Conservation (phyloP, 2,329 filamentous ascomycete genomes). For the Pleoardoris graminearum region DNA sequence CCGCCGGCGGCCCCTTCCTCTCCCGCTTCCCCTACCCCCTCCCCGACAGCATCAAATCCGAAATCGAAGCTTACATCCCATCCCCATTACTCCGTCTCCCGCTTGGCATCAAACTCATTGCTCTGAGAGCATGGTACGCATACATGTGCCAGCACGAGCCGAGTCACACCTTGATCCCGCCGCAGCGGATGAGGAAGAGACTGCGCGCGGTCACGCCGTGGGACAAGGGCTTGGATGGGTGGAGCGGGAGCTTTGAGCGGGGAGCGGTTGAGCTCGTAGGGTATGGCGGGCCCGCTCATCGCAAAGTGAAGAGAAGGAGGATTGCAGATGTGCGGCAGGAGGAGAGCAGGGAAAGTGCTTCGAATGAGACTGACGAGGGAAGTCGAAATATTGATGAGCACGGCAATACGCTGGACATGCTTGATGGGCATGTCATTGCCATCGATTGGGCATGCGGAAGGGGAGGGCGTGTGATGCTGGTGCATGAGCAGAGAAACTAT, state of each 20-base stretch:
- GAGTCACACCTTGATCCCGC: too few species aligned
- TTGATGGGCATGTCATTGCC: not conserved
- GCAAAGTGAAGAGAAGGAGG: not conserved
- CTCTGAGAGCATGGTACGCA: not conserved
- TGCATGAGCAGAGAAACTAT: not conserved
- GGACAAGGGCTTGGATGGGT: not conserved
- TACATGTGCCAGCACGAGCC: not conserved
- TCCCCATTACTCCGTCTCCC: not conserved
- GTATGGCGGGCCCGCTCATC: not conserved
- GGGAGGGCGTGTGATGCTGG: not conserved
- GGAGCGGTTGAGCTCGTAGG: not conserved
- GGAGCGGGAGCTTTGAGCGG: not conserved
- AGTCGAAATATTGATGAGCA: not conserved
- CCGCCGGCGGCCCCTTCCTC: too few species aligned
- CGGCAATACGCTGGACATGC: not conserved
- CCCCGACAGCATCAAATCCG: not conserved
- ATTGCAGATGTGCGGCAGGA: not conserved
- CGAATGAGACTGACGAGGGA: not conserved
- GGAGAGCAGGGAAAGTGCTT: not conserved
- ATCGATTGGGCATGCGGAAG: not conserved
- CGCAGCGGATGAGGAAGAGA: not conserved
- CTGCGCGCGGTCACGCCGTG: not conserved
- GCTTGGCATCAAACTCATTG: not conserved
- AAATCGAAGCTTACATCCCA: not conserved
- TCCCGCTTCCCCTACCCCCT: not conserved